A percentile compares a stretch with the other conserved stretches of the same genome.
Evolutionary conservation across 768 basidiomycete genomes (phyloP).

Genomic region (Boletus sp.): DNA sequence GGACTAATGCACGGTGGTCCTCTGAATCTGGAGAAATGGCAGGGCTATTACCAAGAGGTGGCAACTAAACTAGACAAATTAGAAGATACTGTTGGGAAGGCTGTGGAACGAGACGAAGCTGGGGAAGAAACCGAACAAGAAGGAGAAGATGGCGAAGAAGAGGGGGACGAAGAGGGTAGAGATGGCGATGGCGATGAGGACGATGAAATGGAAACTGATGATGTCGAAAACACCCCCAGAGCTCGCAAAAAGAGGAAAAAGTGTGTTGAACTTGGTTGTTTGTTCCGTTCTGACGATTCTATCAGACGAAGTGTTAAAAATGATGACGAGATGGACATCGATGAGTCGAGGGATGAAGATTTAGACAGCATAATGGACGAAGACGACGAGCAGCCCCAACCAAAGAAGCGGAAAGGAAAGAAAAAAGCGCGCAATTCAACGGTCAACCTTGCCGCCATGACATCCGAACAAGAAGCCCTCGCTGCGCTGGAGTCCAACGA

Average conservation of each 20-base stretch:
- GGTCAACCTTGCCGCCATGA: conserved; percentile 66
- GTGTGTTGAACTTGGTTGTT: conserved; percentile 4
- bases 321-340: conserved; percentile 60
- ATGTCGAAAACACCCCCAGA: conserved; percentile 22
- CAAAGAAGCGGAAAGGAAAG: conserved; percentile 42
- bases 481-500: conserved; percentile 67
- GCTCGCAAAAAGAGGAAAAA: conserved; percentile 35
- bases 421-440: conserved; percentile 65
- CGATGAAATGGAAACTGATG: conserved; percentile 32
- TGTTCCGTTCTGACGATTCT: conserved; percentile 8
- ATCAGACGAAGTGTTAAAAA: conserved; percentile 24
- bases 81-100: conserved; percentile 67
- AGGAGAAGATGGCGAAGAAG: conserved; percentile 34
- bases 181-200: conserved; percentile 34
- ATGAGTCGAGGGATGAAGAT: conserved; percentile 39
- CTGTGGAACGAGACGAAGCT: conserved; percentile 45
- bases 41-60: conserved; percentile 64
- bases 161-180: conserved; percentile 37
- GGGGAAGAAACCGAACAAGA: conserved; percentile 36
- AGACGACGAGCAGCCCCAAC: conserved; percentile 33
- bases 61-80: conserved; percentile 65
- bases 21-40: conserved; percentile 70
- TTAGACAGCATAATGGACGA: conserved; percentile 39
- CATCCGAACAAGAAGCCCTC: conserved; percentile 68
- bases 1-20: conserved; percentile 80